These are phyloP conservation scores for Lunasporangiospora selenospora DNA, from an alignment of 192 early-diverging fungal species.

Conservation along the genomic window DNA sequence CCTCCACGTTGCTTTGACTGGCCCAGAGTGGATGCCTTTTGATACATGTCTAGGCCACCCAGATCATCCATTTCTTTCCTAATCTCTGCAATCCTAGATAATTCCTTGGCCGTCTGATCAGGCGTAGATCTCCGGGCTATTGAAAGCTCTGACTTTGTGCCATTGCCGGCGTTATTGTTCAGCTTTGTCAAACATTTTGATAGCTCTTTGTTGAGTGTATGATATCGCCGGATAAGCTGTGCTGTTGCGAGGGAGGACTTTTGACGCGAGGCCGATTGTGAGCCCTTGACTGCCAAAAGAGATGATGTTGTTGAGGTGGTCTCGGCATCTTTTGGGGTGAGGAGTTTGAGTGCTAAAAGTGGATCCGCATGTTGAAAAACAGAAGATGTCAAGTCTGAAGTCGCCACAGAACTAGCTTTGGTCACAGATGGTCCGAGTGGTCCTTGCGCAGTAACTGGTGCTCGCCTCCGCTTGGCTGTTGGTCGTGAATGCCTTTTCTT, in stretches of 20 bases:
- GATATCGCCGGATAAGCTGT: slow-evolving; percentile 77
- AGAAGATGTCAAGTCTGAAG: not conserved
- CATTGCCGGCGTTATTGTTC: slow-evolving; percentile 4
- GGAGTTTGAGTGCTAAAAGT: slow-evolving; percentile 17
- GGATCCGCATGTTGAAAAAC: slow-evolving; percentile 3
- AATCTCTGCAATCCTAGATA: slow-evolving; percentile 45
- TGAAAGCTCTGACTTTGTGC: not conserved
- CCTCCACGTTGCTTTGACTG: slow-evolving; percentile 84
- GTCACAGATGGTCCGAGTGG: too few relatives aligned
- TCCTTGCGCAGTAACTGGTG: slow-evolving; percentile 15
- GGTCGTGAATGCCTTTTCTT: too few relatives aligned
- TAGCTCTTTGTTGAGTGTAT: slow-evolving; percentile 81
- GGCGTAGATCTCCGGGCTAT: not conserved
- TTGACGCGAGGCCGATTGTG: slow-evolving; percentile 43
- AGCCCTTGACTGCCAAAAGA: slow-evolving; percentile 24
- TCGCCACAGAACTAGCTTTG: not conserved
- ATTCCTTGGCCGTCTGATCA: too few relatives aligned
- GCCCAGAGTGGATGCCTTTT: slow-evolving; percentile 81
- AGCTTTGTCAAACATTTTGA: slow-evolving; percentile 52
- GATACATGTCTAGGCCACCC: slow-evolving; percentile 90
- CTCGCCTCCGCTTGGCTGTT: slow-evolving; percentile 5
- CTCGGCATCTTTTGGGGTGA: slow-evolving; percentile 28
- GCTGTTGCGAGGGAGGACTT: slow-evolving; percentile 69
- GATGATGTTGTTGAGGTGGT: slow-evolving; percentile 39
- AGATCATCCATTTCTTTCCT: slow-evolving; percentile 65